Conservation (phyloP, 768 basidiomycete species). For the Rhizopogon vesiculosus region DNA sequence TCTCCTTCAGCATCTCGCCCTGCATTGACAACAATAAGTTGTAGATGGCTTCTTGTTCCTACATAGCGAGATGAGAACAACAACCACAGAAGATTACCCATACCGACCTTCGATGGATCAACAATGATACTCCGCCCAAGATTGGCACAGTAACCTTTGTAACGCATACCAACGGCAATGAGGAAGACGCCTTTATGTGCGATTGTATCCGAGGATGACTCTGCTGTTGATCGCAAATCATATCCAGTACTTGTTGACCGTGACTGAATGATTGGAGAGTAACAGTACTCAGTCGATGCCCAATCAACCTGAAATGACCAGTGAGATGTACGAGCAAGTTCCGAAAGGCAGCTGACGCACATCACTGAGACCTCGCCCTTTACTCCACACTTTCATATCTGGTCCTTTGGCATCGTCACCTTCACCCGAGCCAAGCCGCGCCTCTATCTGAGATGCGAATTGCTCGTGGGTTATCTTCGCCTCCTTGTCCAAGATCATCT, state of each 20-base stretch:
- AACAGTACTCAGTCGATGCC: conserved; percentile 88
- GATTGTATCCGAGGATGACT: conserved; percentile 79
- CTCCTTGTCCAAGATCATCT: conserved; percentile 88
- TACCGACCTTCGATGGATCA: conserved; percentile 76
- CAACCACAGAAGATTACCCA: neutral
- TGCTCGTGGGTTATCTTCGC: conserved; percentile 87
- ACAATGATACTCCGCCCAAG: conserved; percentile 94
- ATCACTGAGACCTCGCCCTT: conserved; percentile 67
- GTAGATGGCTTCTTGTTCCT: conserved; percentile 94
- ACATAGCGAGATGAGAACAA: conserved; percentile 1
- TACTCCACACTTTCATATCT: conserved; percentile 90
- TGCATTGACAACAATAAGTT: conserved; percentile 75
- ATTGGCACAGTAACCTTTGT: conserved; percentile 90
- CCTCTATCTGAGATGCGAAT: conserved; percentile 82
- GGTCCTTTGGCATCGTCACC: conserved; percentile 68
- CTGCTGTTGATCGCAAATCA: conserved; percentile 82
- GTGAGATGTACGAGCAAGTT: neutral
- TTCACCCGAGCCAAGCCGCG: conserved; percentile 73
- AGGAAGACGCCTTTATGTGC: conserved; percentile 87
- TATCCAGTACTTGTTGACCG: conserved; percentile 79
- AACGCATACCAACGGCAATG: conserved; percentile 83
- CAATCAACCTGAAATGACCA: conserved; percentile 68
- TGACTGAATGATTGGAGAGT: conserved; percentile 94
- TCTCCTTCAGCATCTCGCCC: conserved; percentile 61
- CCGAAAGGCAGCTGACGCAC: conserved; percentile 39